Evolutionary conservation across 2,329 filamentous ascomycete species (phyloP), one percentile per base, ranked within the genome.

Genomic region (Pseudocercospora cruenta): DNA sequence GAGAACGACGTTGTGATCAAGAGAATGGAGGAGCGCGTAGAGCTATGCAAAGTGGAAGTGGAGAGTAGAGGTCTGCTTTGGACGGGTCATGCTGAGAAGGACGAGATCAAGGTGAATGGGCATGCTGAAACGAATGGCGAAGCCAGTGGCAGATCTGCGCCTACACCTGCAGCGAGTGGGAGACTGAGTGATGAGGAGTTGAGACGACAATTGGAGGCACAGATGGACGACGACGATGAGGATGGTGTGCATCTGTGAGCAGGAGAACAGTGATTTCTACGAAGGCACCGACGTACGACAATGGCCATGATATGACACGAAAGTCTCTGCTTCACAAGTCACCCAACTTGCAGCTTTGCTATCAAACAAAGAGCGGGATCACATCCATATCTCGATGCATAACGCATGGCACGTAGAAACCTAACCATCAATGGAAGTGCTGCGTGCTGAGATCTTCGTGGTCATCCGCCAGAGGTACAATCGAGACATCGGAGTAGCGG

Each of bases 1-100:
- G 91, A 94, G 79, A 93, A 93, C 78, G 84, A 88, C 72, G 78
- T 75, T 21, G 90, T 93, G 64, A 90, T 94, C 64, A 82, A 78
- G 67, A 85, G 90, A 71, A 91, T 92, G 86, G 82, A 85, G 67
- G 85, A 88, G 79, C 83, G 90, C 76, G 85, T 93, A 68, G 82
- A 81, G 62, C 77, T 92, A 58, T 81, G 93, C 67, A 86, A 84
- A 70, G 80, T 75, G 49, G 91, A 94, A 80, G 87, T 93, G 8
- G 83, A 86, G 71, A 86, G 88, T 77, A 80, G 87, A 67, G 86
- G 87, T 2, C 78, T 86, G 77, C 76, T 73, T 33, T 89, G 86
- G 86, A 78, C 73, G 53, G 73, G 75, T 31, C 72, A 70, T 43
- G 72, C 70, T 21, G 70, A 67, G n/a, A 73, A 63, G 49, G 67